Conservation (phyloP, 2,329 filamentous ascomycete species). For the Taxawa tesnikishii region DNA sequence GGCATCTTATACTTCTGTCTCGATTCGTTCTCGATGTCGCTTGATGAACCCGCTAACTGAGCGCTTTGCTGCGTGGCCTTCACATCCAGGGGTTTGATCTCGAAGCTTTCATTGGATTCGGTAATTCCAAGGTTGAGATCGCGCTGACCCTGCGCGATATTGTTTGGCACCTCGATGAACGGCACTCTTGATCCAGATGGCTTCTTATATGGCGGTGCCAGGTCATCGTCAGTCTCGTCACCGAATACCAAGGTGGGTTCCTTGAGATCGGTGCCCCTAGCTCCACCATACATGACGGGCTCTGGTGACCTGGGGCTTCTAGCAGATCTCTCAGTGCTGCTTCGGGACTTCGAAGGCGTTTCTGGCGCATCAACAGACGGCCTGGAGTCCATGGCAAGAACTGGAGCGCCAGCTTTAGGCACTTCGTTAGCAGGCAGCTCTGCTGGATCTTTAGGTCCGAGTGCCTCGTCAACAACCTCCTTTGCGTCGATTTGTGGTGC, state of each 20-base stretch:
- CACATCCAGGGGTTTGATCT: neutral
- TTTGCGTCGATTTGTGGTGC: neutral
- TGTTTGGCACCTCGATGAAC: constrained; percentile 9
- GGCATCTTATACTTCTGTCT: constrained; percentile 34
- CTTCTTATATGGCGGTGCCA: neutral
- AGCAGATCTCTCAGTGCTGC: neutral
- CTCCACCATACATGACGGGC: constrained; percentile 9
- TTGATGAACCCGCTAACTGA: constrained; percentile 74
- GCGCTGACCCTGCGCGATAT: constrained; percentile 2
- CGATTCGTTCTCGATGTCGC: constrained; percentile 67
- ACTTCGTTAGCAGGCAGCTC: neutral
- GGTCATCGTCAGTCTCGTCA: constrained; percentile 7
- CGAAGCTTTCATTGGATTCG: too few relatives aligned
- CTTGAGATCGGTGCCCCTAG: constrained; percentile 3
- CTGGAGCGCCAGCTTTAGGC: too few relatives aligned
- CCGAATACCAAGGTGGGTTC: constrained; percentile 12
- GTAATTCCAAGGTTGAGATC: too few relatives aligned
- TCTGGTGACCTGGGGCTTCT: too few relatives aligned
- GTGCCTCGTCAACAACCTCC: neutral
- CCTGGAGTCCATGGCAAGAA: constrained; percentile 1
- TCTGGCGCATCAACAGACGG: neutral
- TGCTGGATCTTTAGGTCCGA: neutral
- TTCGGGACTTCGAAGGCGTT: too few relatives aligned
- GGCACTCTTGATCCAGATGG: constrained; percentile 3
- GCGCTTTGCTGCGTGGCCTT: constrained; percentile 54